Base-by-base conservation (phyloP, 2,329 filamentous ascomycete species). In the Calonectria fujianensis region DNA sequence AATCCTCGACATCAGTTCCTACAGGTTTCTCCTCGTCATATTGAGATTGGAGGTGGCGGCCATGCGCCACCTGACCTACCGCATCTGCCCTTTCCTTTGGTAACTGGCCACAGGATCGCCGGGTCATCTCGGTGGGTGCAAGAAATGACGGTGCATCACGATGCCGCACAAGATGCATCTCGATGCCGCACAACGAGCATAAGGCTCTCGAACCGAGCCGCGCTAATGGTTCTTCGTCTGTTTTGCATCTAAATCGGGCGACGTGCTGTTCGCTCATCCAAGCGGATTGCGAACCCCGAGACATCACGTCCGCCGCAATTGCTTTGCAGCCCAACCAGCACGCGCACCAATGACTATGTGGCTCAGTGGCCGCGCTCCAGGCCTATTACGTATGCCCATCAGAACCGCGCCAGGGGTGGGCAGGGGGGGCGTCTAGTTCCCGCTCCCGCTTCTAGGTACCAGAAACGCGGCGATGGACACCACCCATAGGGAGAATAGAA, bases 41-140 rank as follows among this genome's bases (percentile, higher is more conserved):
- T 65, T n/a, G 59, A 65, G 59, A 64, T 65, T 65, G 8, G 59
- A n/a, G 35, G 69, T 54, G 57, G 69, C 57, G 69, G 48, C 27
- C 32, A 48, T 70, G 68, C 32, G 45, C 54, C 68, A 70, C 68
- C 45, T 7, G 35, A 52, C 57, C 39, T 70, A 8, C 48, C n/a
- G 31, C 32, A 70, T 51, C 54, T 50, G 4, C 27, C 24, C 41
- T 63, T 20, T 54, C 18, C 27, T 52, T n/a, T 52, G 45, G 48
- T 64, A 35, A 70, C 32, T 54, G 69, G 48, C 39, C 32, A 59
- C 27, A 63, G 32, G 48, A 65, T 70, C 59, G 29, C 32, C 20
- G 48, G 20, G n/a, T 32, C 69, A 54, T 27, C 48, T 63, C n/a
- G 29, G 20, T n/a, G 41, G 50, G 48, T 37, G 32, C 31, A 57